These are phyloP conservation scores for Dothistroma pini DNA, from an alignment of 2,329 filamentous ascomycete species.

Conservation along the genomic window DNA sequence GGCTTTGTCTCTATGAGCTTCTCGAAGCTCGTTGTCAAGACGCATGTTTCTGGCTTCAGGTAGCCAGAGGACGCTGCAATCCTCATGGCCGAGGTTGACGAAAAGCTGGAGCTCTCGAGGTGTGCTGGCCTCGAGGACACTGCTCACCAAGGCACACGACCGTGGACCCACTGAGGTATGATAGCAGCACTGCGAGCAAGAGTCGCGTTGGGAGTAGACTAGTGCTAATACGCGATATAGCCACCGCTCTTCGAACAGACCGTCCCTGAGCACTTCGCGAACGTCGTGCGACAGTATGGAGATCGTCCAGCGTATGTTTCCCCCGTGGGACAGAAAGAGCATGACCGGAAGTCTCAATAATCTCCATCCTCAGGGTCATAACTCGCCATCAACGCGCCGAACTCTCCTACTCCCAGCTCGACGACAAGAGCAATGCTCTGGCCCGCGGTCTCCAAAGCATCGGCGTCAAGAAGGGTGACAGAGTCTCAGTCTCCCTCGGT, in stretches of 20 bases:
- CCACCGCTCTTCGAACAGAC: slow-evolving; percentile 65
- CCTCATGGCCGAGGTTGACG: neutral
- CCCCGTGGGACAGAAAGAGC: neutral
- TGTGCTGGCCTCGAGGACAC: neutral
- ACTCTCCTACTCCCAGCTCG: slow-evolving; percentile 72
- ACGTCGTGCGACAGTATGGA: slow-evolving; percentile 60
- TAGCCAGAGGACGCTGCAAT: slow-evolving; percentile 16
- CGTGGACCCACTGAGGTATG: slow-evolving; percentile 31
- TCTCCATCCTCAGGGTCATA: slow-evolving; percentile 46
- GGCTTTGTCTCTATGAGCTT: neutral
- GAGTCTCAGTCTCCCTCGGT: slow-evolving; percentile 81
- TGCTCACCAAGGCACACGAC: slow-evolving; percentile 31
- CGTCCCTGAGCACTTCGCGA: slow-evolving; percentile 68
- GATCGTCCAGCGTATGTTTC: slow-evolving; percentile 56
- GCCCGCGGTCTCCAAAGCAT: slow-evolving; percentile 64
- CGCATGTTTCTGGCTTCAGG: slow-evolving; percentile 9
- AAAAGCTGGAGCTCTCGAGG: neutral
- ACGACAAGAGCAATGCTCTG: slow-evolving; percentile 70
- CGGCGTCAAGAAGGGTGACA: slow-evolving; percentile 75
- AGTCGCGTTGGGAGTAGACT: neutral
- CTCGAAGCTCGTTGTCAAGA: neutral
- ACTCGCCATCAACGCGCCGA: slow-evolving; percentile 59
- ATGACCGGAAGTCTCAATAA: neutral
- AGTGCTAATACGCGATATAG: slow-evolving; percentile 39
- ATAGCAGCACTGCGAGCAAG: neutral